Evolutionary conservation across 2,329 filamentous ascomycete species (phyloP).

Genomic region (Aureobasidium subglaciale): DNA sequence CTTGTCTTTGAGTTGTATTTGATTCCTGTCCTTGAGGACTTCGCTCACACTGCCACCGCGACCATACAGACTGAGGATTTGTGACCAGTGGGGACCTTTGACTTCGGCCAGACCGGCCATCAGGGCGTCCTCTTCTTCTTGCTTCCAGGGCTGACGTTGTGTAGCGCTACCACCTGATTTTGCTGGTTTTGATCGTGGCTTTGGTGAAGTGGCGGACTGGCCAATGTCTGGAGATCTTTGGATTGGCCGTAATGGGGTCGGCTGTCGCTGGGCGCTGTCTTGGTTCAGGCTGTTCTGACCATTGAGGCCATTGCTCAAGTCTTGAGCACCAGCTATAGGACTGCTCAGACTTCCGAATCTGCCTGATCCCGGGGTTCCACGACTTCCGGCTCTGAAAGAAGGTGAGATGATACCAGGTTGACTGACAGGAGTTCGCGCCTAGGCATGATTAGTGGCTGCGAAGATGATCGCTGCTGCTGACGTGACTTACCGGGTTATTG

Average conservation of each 20-base stretch:
- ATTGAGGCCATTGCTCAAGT: not conserved
- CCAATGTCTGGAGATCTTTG: conserved; percentile 17
- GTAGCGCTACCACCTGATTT: conserved; percentile 8
- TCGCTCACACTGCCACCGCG: conserved; percentile 71
- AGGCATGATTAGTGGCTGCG: not conserved
- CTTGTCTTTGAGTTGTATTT: conserved; percentile 90
- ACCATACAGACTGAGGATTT: conserved; percentile 80
- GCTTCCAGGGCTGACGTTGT: conserved; percentile 68
- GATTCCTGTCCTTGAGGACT: conserved; percentile 78
- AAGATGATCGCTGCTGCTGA: too few species aligned
- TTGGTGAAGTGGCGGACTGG: conserved; percentile 19
- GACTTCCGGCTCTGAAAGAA: not conserved
- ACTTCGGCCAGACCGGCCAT: conserved; percentile 85
- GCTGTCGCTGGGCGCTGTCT: conserved; percentile 5
- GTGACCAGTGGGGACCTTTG: conserved; percentile 87
- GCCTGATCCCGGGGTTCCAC: not conserved
- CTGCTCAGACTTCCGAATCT: not conserved
- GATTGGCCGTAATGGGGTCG: conserved; percentile 18
- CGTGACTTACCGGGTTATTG: conserved; percentile 25
- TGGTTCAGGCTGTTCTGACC: not conserved
- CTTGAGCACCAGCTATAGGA: not conserved
- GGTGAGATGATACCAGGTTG: conserved; percentile 6
- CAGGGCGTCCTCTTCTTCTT: conserved; percentile 81
- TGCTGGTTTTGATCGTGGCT: conserved; percentile 47
- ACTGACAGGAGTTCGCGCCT: conserved; percentile 12